These are phyloP conservation scores for Orobanche coerulescens DNA, from an alignment of 257 asterid species.

Conservation along the genomic window DNA sequence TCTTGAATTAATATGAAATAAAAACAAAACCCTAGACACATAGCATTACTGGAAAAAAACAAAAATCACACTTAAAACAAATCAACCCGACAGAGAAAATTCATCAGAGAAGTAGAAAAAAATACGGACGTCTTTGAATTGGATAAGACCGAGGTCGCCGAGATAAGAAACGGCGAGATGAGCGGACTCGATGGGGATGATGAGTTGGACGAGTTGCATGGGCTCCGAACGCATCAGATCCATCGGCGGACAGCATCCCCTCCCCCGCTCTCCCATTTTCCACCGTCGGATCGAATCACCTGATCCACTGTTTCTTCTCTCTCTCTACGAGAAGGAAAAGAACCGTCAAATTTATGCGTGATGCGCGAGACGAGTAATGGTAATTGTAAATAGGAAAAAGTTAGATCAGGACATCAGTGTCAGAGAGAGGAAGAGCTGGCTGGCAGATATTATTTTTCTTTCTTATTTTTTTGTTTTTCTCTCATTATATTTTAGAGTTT, in stretches of 20 bases:
- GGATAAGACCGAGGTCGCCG: slow-evolving; percentile 82
- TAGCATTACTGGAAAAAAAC: slow-evolving; percentile 14
- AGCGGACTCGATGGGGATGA: slow-evolving; percentile 90
- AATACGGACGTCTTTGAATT: slow-evolving; percentile 71
- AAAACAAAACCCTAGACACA: slow-evolving; percentile 23
- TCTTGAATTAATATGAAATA: not conserved
- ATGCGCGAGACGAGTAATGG: not conserved
- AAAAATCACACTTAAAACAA: slow-evolving; percentile 16
- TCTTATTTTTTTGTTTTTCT: not conserved
- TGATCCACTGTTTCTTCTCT: slow-evolving; percentile 16
- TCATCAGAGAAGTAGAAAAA: not conserved
- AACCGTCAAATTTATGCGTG: not conserved
- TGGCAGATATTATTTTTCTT: slow-evolving; percentile 27
- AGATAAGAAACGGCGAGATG: slow-evolving; percentile 67
- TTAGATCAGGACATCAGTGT: slow-evolving; percentile 35
- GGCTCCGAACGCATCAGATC: slow-evolving; percentile 96
- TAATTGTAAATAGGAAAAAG: slow-evolving; percentile 15
- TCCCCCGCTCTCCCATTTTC: slow-evolving; percentile 65
- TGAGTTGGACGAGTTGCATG: slow-evolving; percentile 93
- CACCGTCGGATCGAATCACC: slow-evolving; percentile 29
- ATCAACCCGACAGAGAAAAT: not conserved
- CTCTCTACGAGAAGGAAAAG: slow-evolving; percentile 15
- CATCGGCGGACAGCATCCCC: slow-evolving; percentile 91
- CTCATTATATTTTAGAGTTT: not conserved
- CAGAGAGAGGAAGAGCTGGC: slow-evolving; percentile 27